Evolutionary conservation across 2,329 filamentous ascomycete genomes (phyloP), one percentile per base, ranked within the genome.

Genomic region (Leptodontidium sp.): DNA sequence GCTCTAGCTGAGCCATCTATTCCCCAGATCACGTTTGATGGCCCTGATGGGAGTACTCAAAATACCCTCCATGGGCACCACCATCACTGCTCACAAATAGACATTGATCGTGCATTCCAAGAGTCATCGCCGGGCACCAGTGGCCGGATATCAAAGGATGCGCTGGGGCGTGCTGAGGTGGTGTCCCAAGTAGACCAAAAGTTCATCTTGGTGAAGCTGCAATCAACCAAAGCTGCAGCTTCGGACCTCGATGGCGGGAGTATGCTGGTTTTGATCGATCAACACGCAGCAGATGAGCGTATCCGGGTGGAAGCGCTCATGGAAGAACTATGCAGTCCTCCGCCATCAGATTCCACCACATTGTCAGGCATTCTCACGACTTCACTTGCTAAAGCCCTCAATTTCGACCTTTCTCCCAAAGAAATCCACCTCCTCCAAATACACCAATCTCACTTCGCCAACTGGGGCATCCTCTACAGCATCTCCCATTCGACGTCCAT

Each of bases 201-300:
- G 78, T 99, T 97, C 77, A 91, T 99, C 17, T 81, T 99, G 0
- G 83, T 89, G 26, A 91, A 87, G 47, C 14, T 76, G 1, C 35
- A 57, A 38, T 40, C 53, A n/a, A 43, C 24, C 12, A 7, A 7
- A 26, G 35, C 40, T 50, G 3, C 11, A 47, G n/a, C 7, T 15
- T 24, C 17, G 24, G 49, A 55, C 7, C 6, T n/a, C 15, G 29
- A 64, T 8, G 52, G 72, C 67, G 77, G 61, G 32, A 71, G 77
- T 2, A 73, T 89, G 1, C 81, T 98, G 4, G 85, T 97, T 0
- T 83, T 98, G 49, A 83, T 98, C 49, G 96, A 99, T 76, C 96
- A 99, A 76, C 96, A 99, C 77, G 96, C 96, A 0, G 96, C 94
- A 2, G 95, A 98, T 77, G 96, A 99, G 81, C 87, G 96, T 57